Conservation (phyloP, 176 grass and related monocot genomes). For the Metroxylon sagu region DNA sequence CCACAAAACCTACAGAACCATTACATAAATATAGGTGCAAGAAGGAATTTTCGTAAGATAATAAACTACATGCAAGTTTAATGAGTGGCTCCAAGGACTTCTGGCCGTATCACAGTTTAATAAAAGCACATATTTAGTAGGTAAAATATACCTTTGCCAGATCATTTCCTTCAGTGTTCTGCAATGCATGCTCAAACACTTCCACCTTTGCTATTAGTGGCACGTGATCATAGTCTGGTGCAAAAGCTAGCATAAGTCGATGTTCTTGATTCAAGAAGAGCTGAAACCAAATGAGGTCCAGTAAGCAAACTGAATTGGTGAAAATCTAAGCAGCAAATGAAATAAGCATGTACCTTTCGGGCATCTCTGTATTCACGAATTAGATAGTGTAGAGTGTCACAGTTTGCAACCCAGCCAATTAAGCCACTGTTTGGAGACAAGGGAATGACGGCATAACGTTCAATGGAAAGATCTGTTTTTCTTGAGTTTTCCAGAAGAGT, state of each 20-base stretch:
- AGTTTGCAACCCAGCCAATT: conserved; percentile 95
- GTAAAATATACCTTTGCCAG: conserved; percentile 61
- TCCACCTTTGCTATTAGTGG: conserved; percentile 94
- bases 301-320: no score
- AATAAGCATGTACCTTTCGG: conserved; percentile 60
- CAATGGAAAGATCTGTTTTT: conserved; percentile 91
- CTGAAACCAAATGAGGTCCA: conserved; percentile 28
- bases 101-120: no score
- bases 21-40: background rate
- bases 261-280: conserved; percentile 98
- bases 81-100: no score
- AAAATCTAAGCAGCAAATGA: background rate
- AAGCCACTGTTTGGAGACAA: conserved; percentile 95
- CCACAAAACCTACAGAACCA: conserved; percentile 69
- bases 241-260: conserved; percentile 86
- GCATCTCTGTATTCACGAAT: conserved; percentile 97
- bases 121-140: background rate
- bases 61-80: no score
- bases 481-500: conserved; percentile 88
- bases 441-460: conserved; percentile 97
- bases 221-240: conserved; percentile 91
- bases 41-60: no score
- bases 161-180: conserved; percentile 89
- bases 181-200: conserved; percentile 94
- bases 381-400: conserved; percentile 84